Base-by-base conservation (phyloP, 768 basidiomycete genomes). In the Agrocybe pediades region DNA sequence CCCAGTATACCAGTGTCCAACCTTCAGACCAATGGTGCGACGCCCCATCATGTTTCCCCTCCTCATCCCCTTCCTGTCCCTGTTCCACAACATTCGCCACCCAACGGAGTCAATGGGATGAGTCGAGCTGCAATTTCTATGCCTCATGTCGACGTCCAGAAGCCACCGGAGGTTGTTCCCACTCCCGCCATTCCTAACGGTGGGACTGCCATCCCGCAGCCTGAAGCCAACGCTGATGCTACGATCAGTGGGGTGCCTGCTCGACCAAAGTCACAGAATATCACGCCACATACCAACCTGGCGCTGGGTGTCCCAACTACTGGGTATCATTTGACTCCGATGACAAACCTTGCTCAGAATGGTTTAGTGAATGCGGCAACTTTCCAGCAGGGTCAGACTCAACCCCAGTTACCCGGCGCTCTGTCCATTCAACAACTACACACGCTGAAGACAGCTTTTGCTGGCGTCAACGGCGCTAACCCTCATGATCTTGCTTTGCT, bases 351-450 rank as follows among this genome's bases (percentile, higher is more conserved):
- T 51, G 57, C 69, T 6, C 62, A 71, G 11, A 57, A 67, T 11
- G 67, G 65, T n/a, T 62, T 74, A 13, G 61, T 75, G 20, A 81
- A 60, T 42, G 46, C 54, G 44, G 59, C 67, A 46, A 63, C 63
- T 66, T 47, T 68, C 62, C 62, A 68, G 68, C 49, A 56, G 56
- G 54, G 66, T 62, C 62, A 65, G 55, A 64, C n/a, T n/a, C n/a
- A 63, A 53, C 62, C 70, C 46, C 75, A 72, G 42, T 68, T 69
- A 3, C 73, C 72, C 2, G 49, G 51, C 16, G 62, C 61, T 8
- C 64, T 87, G 42, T 81, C 74, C 27, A 54, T 71, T 17, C 86
- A 87, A 55, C 85, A 87, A 60, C 71, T 87, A 65, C 83, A 85
- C 64, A 77, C 72, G 50, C 61, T 87, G 39, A 86, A 86, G 68